Conservation (phyloP, 306 rosid species). For the Luffa acutangula region DNA sequence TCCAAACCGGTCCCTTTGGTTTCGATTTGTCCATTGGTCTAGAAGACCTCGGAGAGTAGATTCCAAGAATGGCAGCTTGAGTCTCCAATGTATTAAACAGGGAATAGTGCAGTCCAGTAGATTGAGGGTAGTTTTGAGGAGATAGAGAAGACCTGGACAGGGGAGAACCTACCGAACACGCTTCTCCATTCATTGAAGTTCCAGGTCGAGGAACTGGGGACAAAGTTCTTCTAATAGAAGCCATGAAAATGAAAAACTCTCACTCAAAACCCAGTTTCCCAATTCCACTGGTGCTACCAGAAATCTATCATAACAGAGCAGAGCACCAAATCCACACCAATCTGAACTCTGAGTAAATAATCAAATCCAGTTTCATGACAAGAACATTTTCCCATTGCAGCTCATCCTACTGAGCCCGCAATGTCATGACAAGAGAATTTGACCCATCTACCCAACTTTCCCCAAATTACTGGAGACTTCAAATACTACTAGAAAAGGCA, state of each 20-base stretch:
- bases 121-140: conserved; percentile 36
- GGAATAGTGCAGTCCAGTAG: conserved; percentile 33
- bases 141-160: conserved; percentile 55
- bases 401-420: neutral
- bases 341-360: neutral
- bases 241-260: conserved; percentile 35
- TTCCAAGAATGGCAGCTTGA: conserved; percentile 33
- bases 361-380: neutral
- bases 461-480: neutral
- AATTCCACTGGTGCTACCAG: neutral
- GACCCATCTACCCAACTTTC: neutral
- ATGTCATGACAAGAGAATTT: neutral
- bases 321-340: neutral
- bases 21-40: conserved; percentile 58
- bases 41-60: conserved; percentile 41
- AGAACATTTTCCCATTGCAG: neutral
- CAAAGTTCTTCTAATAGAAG: conserved; percentile 72
- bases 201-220: conserved; percentile 70
- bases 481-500: neutral
- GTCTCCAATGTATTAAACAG: conserved; percentile 29
- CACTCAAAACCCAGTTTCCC: neutral
- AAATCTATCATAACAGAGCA: neutral
- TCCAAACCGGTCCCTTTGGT: conserved; percentile 58
- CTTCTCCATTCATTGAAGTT: conserved; percentile 39
- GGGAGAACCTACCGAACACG: conserved; percentile 59